Percentiles rank a stretch among this genome's conserved stretches.
Conservation (phyloP, 2,329 filamentous ascomycete genomes). For the Rugonectria rugulosa region DNA sequence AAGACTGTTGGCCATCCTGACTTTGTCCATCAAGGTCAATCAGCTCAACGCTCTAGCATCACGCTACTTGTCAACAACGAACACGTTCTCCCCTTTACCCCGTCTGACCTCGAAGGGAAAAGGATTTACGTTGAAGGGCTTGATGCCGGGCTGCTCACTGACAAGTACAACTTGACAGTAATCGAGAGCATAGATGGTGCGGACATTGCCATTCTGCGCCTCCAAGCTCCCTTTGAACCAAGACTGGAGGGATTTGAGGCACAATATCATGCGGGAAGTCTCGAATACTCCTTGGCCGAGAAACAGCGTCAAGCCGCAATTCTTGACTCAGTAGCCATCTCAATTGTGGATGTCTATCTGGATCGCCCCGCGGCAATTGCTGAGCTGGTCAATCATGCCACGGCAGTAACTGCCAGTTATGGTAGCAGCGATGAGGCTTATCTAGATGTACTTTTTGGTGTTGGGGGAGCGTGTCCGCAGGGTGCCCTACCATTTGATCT, state of each 20-base stretch:
- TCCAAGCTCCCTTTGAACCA: constrained; percentile 47
- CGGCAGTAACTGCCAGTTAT: constrained; percentile 49
- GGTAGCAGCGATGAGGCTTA: constrained; percentile 49
- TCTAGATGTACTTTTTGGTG: constrained; percentile 51
- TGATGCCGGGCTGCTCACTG: constrained; percentile 23
- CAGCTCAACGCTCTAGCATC: too few species aligned
- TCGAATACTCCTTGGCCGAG: constrained; percentile 46
- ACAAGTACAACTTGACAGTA: constrained; percentile 36
- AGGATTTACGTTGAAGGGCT: constrained; percentile 34
- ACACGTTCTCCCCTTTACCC: too few species aligned
- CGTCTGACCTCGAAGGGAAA: too few species aligned
- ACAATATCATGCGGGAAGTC: constrained; percentile 46
- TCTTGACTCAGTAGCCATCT: constrained; percentile 46
- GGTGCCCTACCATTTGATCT: constrained; percentile 38
- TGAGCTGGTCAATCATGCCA: constrained; percentile 48
- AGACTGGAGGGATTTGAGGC: constrained; percentile 43
- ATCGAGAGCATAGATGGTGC: constrained; percentile 48
- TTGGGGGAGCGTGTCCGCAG: constrained; percentile 35
- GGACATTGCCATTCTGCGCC: constrained; percentile 49
- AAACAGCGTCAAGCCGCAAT: constrained; percentile 40
- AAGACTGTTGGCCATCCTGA: too few species aligned
- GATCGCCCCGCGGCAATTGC: constrained; percentile 52
- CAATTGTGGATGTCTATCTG: constrained; percentile 52
- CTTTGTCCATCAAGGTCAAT: too few species aligned
- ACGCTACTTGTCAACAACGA: too few species aligned